phyloP scores from a whole-genome alignment of 352 stramenopile species.

The Globisporangium sylvaticum region DNA sequence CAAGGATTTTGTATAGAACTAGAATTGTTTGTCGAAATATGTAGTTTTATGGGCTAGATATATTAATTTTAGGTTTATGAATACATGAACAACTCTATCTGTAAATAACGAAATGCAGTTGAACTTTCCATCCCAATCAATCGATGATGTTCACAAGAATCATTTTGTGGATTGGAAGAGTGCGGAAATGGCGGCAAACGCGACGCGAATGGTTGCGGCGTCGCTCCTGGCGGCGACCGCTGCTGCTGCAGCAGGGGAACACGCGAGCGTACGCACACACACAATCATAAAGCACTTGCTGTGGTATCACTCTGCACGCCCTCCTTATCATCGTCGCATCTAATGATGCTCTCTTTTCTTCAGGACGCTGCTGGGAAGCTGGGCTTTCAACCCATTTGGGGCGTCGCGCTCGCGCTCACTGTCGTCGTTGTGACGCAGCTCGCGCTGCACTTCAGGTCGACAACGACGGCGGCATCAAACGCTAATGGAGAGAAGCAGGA shows the following conservation, averaged over 20 bases:
- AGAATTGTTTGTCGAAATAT: neutral
- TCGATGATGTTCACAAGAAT: neutral
- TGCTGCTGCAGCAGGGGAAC: neutral
- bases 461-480: neutral
- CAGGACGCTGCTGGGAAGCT: neutral
- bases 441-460: neutral
- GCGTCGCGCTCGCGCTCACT: conserved; percentile 16
- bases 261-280: neutral
- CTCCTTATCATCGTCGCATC: neutral
- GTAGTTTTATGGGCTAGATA: neutral
- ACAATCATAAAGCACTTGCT: neutral
- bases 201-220: neutral
- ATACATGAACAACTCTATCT: neutral
- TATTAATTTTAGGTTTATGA: neutral
- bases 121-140: neutral
- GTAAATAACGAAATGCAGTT: neutral
- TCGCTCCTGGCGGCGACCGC: neutral
- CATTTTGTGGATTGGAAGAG: neutral
- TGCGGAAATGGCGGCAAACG: neutral
- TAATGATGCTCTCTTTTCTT: neutral
- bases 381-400: neutral
- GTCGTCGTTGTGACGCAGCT: conserved; percentile 18
- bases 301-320: neutral
- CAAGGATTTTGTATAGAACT: neutral
- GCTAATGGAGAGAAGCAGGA: neutral